Percentiles rank a stretch among this genome's conserved stretches.
These are phyloP conservation scores for Hanseniaspora thailandica DNA, from an alignment of 805 yeast genomes.

Conservation along the genomic window DNA sequence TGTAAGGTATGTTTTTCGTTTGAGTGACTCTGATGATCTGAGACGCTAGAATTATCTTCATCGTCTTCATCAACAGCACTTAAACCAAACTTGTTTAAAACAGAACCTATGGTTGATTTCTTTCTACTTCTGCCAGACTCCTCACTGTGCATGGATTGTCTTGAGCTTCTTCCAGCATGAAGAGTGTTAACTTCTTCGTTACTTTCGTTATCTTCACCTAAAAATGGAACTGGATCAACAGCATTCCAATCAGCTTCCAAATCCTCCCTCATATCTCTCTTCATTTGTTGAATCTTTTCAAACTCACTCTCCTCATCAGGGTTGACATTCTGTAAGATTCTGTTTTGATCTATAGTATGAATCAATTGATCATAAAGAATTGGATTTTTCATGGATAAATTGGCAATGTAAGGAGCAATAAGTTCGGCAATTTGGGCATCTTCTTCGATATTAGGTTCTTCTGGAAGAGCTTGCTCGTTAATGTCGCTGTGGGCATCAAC, in stretches of 20 bases:
- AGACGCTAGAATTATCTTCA: background rate
- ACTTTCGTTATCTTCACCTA: slow-evolving; percentile 4
- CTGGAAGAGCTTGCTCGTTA: background rate
- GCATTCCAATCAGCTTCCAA: slow-evolving; percentile 13
- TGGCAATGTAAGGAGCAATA: slow-evolving; percentile 4
- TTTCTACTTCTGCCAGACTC: background rate
- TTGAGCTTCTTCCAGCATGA: background rate
- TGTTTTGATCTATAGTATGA: slow-evolving; percentile 11
- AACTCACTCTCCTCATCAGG: slow-evolving; percentile 10
- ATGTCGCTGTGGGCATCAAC: background rate
- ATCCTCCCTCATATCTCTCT: slow-evolving; percentile 14
- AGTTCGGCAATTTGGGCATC: slow-evolving; percentile 8
- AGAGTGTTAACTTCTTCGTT: background rate
- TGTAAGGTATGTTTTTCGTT: background rate
- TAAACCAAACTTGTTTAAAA: background rate
- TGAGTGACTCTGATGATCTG: background rate
- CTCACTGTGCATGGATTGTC: background rate
- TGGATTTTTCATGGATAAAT: slow-evolving; percentile 8
- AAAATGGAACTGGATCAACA: slow-evolving; percentile 9
- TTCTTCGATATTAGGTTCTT: background rate
- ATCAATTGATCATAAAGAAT: slow-evolving; percentile 1
- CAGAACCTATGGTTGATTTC: background rate
- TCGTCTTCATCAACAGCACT: slow-evolving; percentile 1
- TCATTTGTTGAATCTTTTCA: slow-evolving; percentile 13
- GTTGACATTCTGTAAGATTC: slow-evolving; percentile 2